Evolutionary conservation across 257 asterid genomes (phyloP).

Genomic region (Ligustrum vulgare): DNA sequence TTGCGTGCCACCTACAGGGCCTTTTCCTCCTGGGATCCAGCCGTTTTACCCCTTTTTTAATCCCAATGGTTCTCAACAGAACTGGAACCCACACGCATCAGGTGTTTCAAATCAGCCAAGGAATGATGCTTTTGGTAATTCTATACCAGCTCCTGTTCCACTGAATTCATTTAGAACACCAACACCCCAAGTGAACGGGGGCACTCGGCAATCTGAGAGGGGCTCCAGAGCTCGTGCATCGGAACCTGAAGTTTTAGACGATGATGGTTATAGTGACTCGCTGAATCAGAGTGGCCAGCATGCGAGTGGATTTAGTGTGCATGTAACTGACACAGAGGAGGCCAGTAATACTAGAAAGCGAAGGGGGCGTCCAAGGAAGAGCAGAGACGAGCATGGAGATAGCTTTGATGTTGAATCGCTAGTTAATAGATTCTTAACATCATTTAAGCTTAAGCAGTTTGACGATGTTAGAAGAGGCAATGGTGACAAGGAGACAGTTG

Average conservation of each 20-base stretch:
- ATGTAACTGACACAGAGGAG: slow-evolving; percentile 25
- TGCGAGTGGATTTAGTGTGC: slow-evolving; percentile 29
- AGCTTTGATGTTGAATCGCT: slow-evolving; percentile 36
- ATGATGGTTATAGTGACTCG: slow-evolving; percentile 45
- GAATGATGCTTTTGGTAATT: slow-evolving; percentile 34
- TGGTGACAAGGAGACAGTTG: slow-evolving; percentile 48
- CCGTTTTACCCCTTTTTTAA: slow-evolving; percentile 79
- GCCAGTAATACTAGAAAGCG: slow-evolving; percentile 29
- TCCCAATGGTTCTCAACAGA: slow-evolving; percentile 38
- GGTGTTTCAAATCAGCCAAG: slow-evolving; percentile 32
- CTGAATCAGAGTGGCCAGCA: slow-evolving; percentile 39
- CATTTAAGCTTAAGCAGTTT: slow-evolving; percentile 30
- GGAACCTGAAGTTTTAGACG: slow-evolving; percentile 39
- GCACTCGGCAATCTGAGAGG: slow-evolving; percentile 39
- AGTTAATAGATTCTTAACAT: slow-evolving; percentile 24
- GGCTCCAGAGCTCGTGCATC: background rate
- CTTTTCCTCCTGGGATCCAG: slow-evolving; percentile 86
- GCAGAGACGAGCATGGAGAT: background rate
- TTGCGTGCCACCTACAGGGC: slow-evolving; percentile 96
- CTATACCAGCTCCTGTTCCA: slow-evolving; percentile 68
- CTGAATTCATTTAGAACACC: slow-evolving; percentile 79
- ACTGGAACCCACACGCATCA: slow-evolving; percentile 5
- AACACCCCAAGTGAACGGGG: slow-evolving; percentile 49
- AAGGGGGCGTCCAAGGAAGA: slow-evolving; percentile 31
- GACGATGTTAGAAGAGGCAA: slow-evolving; percentile 36